Evolutionary conservation across 495 filamentous ascomycete genomes (phyloP).

Genomic region (Parmelia sp.): DNA sequence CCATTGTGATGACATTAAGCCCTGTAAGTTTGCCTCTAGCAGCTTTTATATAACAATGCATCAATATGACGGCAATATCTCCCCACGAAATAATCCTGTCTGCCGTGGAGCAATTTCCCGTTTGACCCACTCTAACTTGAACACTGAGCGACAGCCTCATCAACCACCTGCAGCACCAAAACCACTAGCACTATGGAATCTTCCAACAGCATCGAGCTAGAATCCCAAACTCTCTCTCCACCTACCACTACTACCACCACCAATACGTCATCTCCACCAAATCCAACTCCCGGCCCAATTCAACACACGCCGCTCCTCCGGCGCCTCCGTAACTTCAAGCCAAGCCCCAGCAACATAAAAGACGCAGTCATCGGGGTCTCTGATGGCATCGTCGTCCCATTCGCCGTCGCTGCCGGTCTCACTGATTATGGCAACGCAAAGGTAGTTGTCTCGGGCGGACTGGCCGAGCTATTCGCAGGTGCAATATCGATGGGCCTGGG

Average conservation of each 20-base stretch:
- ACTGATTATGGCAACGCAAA: slow-evolving; percentile 46
- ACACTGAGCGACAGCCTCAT: background rate
- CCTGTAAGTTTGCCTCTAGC: background rate
- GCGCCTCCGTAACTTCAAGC: slow-evolving; percentile 14
- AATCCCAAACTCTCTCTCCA: slow-evolving; percentile 4
- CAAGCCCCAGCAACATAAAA: slow-evolving; percentile 43
- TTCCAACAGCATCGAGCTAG: slow-evolving; percentile 7
- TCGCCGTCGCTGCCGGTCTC: slow-evolving; percentile 52
- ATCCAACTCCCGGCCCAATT: background rate
- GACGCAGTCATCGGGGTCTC: slow-evolving; percentile 57
- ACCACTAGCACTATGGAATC: background rate
- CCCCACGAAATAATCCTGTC: background rate
- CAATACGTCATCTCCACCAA: background rate
- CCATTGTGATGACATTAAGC: background rate
- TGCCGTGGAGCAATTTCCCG: background rate
- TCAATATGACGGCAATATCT: background rate
- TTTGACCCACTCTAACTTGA: background rate
- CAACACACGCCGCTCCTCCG: background rate
- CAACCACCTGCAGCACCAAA: background rate
- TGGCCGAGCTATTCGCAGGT: slow-evolving; percentile 53
- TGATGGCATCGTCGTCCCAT: slow-evolving; percentile 56
- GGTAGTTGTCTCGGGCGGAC: slow-evolving; percentile 52
- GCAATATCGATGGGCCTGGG: slow-evolving; percentile 56
- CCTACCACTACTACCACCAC: background rate
- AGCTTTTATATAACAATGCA: background rate